Conservation (phyloP, 495 filamentous ascomycete genomes). For the Umbilicaria muhlenbergii region DNA sequence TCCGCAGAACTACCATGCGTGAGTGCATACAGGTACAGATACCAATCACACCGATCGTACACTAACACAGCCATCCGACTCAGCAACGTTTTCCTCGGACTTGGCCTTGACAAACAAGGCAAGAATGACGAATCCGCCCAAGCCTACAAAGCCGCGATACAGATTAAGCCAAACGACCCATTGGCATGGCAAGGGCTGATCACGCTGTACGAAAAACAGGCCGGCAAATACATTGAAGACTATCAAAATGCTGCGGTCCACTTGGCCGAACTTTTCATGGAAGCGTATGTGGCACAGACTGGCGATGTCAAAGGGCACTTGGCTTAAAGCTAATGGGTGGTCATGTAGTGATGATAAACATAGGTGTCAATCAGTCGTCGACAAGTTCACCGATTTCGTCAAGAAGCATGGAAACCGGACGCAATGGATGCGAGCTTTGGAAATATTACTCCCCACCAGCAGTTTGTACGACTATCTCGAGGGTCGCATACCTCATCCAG, state of each 20-base stretch:
- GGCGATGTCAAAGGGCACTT: not conserved
- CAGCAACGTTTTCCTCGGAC: conserved; percentile 69
- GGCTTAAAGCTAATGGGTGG: conserved; percentile 6
- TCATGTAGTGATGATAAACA: conserved; percentile 39
- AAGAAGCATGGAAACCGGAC: conserved; percentile 51
- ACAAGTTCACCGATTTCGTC: conserved; percentile 60
- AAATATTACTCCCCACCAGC: conserved; percentile 59
- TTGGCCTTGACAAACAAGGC: conserved; percentile 61
- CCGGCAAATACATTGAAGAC: conserved; percentile 45
- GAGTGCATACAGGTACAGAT: conserved; percentile 12
- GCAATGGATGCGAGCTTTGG: conserved; percentile 59
- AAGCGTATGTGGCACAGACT: conserved; percentile 33
- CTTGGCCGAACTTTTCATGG: conserved; percentile 58
- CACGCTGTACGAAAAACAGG: conserved; percentile 67
- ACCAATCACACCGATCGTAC: not conserved
- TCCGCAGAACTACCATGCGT: conserved; percentile 71
- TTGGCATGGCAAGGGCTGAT: conserved; percentile 87
- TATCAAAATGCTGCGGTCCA: conserved; percentile 58
- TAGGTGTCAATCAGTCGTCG: conserved; percentile 64
- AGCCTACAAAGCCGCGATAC: conserved; percentile 62
- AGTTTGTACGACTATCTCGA: conserved; percentile 71
- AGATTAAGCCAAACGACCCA: conserved; percentile 40
- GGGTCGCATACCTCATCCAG: conserved; percentile 67
- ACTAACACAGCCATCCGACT: conserved; percentile 1
- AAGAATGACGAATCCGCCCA: conserved; percentile 53